These are phyloP conservation scores for Francoa sonchifolia DNA, from an alignment of 441 rosid species.

Conservation along the genomic window DNA sequence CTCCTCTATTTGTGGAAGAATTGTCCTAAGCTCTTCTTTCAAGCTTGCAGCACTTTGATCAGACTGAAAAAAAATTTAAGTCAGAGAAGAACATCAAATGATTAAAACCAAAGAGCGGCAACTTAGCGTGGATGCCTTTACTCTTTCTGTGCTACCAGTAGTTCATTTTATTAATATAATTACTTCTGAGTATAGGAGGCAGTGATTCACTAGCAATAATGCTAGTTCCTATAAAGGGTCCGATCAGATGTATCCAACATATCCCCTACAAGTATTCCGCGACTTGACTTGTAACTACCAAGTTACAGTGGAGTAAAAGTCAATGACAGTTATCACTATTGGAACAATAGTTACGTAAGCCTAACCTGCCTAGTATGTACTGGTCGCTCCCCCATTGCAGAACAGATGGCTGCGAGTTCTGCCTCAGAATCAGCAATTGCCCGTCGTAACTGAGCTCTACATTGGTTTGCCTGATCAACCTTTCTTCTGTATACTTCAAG, in stretches of 20 bases:
- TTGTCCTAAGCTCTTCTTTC: constrained; percentile 62
- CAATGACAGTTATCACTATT: neutral
- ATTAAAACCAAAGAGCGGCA: neutral
- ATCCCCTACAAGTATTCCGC: too few species aligned
- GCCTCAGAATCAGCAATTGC: constrained; percentile 86
- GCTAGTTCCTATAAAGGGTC: too few species aligned
- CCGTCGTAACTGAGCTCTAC: constrained; percentile 74
- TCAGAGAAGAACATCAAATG: too few species aligned
- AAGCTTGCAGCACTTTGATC: constrained; percentile 67
- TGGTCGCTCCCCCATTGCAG: constrained; percentile 82
- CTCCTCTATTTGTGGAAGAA: constrained; percentile 80
- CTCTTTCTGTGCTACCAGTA: neutral
- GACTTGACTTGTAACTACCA: too few species aligned
- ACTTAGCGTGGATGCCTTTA: too few species aligned
- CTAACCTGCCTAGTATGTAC: constrained; percentile 78
- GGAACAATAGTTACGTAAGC: constrained; percentile 8
- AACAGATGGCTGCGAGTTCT: constrained; percentile 70
- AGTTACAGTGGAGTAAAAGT: too few species aligned
- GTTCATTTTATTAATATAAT: too few species aligned
- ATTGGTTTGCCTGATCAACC: constrained; percentile 76
- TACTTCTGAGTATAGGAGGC: too few species aligned
- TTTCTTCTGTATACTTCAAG: constrained; percentile 84
- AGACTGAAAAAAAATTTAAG: constrained; percentile 31
- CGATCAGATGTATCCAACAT: too few species aligned
- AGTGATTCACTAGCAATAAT: too few species aligned